Base-by-base conservation (phyloP, 345 rosid genomes). In the Theobroma cacao region DNA sequence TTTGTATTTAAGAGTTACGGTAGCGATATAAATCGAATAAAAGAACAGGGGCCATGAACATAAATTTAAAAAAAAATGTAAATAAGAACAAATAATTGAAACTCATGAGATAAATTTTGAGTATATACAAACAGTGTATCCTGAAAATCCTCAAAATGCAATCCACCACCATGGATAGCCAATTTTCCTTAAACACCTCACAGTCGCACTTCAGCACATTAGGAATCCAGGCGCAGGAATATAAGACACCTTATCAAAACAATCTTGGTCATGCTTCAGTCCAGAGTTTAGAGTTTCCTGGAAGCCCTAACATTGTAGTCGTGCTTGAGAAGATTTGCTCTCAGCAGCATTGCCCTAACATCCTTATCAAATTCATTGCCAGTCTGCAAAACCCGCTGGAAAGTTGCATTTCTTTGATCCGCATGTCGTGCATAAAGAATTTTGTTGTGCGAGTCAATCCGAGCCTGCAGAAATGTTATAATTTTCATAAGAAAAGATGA, bases 371-470 rank as follows among this genome's bases (percentile, higher is more conserved):
- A 94, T 76, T 97, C 98, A 31, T 77, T 75, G 79, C 99, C 99
- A 65, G 97, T 97, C 84, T 94, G 98, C 82, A 97, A 78, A 31
- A 94, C 99, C 74, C 92, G 92, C 64, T 97, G 98, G 87, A 94
- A 94, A 14, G 99, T 97, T 31, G 93, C 89, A 59, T 92, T 94
- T 85, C 99, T 91, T 79, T 97, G 99, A 87, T 97, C 98, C 0
- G 99, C 98, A 84, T 94, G 98, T 13, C 99, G 84, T 33, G 99
- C 99, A 58, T 94, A 92, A 45, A 97, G 91, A 86, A 97, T 84
- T 81, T 97, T 94, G 90, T 94, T 94, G 90, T 97, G 99, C 0
- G 99, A 97, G 79, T 97, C 99, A 28, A 97, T 97, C 62, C 99
- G 93, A 74, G 99, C 99, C 98, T 97, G 91, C 82, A 74, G 17